Conservation (phyloP, 352 stramenopile species). For the Plasmopara muralis region DNA sequence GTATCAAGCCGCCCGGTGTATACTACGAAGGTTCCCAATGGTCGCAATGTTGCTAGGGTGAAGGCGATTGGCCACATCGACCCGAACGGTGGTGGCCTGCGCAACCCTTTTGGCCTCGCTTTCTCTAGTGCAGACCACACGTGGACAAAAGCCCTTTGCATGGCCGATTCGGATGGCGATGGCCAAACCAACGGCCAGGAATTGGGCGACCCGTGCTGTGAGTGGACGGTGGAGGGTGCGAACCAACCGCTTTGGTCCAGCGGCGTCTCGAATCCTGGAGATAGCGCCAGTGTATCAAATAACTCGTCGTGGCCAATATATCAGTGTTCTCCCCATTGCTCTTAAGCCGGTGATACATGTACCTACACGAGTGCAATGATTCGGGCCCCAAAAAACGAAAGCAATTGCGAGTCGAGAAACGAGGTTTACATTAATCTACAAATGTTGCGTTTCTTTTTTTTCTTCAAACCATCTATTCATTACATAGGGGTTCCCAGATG, state of each 20-base stretch:
- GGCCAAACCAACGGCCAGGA: constrained; percentile 27
- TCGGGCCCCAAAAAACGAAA: no score
- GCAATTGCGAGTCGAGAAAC: no score
- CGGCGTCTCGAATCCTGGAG: constrained; percentile 21
- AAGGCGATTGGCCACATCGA: constrained; percentile 23
- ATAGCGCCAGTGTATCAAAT: constrained; percentile 14
- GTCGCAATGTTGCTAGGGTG: constrained; percentile 19
- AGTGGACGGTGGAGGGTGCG: constrained; percentile 7
- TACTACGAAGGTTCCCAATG: constrained; percentile 20
- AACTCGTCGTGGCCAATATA: constrained; percentile 8
- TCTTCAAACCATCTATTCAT: no score
- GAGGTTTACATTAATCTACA: no score
- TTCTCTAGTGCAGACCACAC: constrained; percentile 13
- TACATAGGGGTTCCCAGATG: no score
- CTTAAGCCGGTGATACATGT: no score
- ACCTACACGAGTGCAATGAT: no score
- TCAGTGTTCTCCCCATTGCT: constrained; percentile 6
- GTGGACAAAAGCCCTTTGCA: constrained; percentile 25
- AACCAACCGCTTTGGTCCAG: constrained; percentile 11
- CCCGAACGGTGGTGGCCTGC: constrained; percentile 4
- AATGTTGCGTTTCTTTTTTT: no score
- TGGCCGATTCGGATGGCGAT: constrained; percentile 21
- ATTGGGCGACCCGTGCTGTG: constrained; percentile 19
- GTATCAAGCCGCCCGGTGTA: constrained; percentile 8
- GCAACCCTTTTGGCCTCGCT: constrained; percentile 21